phyloP scores from a whole-genome alignment of 1,284 basidiomycete species.

The Somion occarium region DNA sequence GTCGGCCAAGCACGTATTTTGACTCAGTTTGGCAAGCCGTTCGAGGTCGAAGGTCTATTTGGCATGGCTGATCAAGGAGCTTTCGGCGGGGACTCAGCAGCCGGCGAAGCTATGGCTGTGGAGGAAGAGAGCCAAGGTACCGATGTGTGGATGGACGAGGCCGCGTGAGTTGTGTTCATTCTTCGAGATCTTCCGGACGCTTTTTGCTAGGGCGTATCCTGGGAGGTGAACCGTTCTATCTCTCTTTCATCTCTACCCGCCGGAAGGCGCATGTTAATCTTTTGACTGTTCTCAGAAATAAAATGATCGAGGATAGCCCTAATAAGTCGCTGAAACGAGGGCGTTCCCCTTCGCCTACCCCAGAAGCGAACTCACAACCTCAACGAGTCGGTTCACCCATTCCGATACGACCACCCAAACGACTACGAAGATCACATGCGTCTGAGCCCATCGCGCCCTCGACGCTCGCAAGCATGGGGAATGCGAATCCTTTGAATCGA shows the following conservation, averaged over 20 bases:
- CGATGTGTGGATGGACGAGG: constrained; percentile 44
- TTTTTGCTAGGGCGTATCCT: background rate
- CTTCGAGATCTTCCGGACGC: background rate
- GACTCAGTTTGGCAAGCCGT: constrained; percentile 60
- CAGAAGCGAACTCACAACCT: constrained; percentile 1
- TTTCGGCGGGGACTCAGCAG: constrained; percentile 33
- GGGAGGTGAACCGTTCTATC: constrained; percentile 1
- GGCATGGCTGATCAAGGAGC: constrained; percentile 71
- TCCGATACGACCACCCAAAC: constrained; percentile 46
- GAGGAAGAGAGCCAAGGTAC: constrained; percentile 27
- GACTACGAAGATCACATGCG: constrained; percentile 45
- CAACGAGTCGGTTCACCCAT: constrained; percentile 10
- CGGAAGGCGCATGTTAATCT: background rate
- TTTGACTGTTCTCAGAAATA: background rate
- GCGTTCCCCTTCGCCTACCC: constrained; percentile 12
- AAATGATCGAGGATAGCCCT: constrained; percentile 6
- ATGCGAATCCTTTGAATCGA: constrained; percentile 53
- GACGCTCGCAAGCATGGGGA: constrained; percentile 33
- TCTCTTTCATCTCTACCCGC: background rate
- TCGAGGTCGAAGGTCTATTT: constrained; percentile 73
- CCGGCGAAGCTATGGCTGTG: constrained; percentile 33
- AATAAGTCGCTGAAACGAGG: constrained; percentile 11
- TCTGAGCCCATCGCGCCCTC: constrained; percentile 45
- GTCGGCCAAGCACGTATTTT: constrained; percentile 75
- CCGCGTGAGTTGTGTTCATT: constrained; percentile 34